phyloP scores from a whole-genome alignment of 2,329 filamentous ascomycete species.

The Colletotrichum abscissum region DNA sequence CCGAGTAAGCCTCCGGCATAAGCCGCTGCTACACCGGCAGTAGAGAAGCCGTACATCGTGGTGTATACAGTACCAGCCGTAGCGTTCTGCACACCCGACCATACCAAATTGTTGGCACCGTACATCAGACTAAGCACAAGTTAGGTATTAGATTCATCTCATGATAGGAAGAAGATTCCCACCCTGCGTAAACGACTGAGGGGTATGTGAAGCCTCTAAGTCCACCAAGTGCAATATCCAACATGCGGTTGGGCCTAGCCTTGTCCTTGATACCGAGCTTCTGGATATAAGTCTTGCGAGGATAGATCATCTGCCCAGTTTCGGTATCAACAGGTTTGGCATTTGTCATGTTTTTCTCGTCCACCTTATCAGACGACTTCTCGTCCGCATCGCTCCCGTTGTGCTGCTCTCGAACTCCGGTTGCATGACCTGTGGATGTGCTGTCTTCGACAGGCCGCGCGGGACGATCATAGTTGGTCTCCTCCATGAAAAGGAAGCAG shows the following conservation, averaged over 20 bases:
- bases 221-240: constrained; percentile 48
- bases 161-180: constrained; percentile 10
- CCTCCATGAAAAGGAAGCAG: constrained; percentile 68
- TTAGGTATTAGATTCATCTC: no score
- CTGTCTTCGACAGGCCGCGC: not conserved
- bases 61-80: constrained; percentile 46
- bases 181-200: constrained; percentile 51
- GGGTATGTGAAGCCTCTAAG: constrained; percentile 45
- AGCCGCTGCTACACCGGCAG: constrained; percentile 35
- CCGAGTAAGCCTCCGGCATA: constrained; percentile 50
- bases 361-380: not conserved
- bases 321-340: constrained; percentile 37
- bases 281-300: constrained; percentile 49
- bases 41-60: constrained; percentile 43
- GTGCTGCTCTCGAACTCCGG: not conserved
- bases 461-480: constrained; percentile 63
- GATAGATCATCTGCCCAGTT: constrained; percentile 44
- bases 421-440: not conserved
- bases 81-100: constrained; percentile 45
- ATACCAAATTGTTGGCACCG: constrained; percentile 46
- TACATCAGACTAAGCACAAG: constrained; percentile 37
- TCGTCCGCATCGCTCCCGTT: not conserved
- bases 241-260: constrained; percentile 49
- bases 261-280: constrained; percentile 47
- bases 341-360: not conserved